Conservation (phyloP, 2,329 filamentous ascomycete species). For the Ascochyta koolunga region DNA sequence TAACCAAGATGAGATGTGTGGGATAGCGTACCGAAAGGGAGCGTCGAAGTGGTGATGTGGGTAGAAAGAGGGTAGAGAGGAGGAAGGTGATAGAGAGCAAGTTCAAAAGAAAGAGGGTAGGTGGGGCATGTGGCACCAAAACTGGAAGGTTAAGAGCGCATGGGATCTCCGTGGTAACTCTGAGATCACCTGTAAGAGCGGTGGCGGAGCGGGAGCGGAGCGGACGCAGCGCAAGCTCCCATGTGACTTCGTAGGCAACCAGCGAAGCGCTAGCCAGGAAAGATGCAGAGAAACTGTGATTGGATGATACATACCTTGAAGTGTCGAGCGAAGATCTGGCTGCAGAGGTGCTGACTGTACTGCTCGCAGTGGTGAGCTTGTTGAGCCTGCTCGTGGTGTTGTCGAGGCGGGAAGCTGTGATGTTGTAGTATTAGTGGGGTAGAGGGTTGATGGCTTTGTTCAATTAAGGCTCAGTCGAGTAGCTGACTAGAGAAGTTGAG, state of each 20-base stretch:
- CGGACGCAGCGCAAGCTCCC: constrained; percentile 5
- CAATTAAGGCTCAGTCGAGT: constrained; percentile 6
- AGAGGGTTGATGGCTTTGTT: background rate
- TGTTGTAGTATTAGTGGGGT: constrained; percentile 1
- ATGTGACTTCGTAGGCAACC: constrained; percentile 4
- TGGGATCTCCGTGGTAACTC: constrained; percentile 21
- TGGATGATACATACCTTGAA: constrained; percentile 1
- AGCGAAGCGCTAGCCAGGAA: background rate
- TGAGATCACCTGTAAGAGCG: constrained; percentile 10
- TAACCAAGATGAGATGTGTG: background rate
- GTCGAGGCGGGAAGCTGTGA: background rate
- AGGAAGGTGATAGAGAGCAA: constrained; percentile 5
- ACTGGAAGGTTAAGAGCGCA: constrained; percentile 4
- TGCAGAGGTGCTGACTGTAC: constrained; percentile 25
- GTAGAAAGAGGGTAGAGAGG: background rate
- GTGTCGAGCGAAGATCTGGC: constrained; percentile 7
- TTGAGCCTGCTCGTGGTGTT: constrained; percentile 20
- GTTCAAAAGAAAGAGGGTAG: background rate
- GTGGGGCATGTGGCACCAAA: constrained; percentile 11
- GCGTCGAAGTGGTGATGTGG: background rate
- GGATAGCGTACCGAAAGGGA: constrained; percentile 5
- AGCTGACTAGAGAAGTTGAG: constrained; percentile 3
- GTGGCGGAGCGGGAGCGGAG: background rate
- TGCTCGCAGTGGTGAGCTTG: constrained; percentile 22
- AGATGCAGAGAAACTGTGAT: background rate